Percentiles rank a stretch among this genome's conserved stretches.
phyloP scores from a whole-genome alignment of 208 protist genomes.

The Entamoeba invadens region DNA sequence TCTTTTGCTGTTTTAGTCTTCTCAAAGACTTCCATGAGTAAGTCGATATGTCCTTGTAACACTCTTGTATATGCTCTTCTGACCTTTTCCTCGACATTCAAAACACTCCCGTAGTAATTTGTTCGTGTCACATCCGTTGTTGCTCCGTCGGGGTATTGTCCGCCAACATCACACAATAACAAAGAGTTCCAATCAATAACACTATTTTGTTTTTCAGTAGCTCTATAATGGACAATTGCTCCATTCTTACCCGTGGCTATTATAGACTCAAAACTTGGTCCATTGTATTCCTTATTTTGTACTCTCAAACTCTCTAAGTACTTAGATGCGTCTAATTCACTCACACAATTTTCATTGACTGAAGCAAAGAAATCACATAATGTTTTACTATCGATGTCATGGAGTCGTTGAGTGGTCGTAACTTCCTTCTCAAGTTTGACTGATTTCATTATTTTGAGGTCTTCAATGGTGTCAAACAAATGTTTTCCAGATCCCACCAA shows the following conservation, averaged over 20 bases:
- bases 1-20: background rate
- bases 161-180: constrained; percentile 4
- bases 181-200: background rate
- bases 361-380: background rate
- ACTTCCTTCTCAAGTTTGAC: background rate
- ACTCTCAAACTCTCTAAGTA: background rate
- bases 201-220: background rate
- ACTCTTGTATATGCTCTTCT: background rate
- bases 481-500: background rate
- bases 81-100: background rate
- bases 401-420: background rate
- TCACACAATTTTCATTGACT: background rate
- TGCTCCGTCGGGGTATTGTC: background rate
- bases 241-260: background rate
- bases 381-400: background rate
- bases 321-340: background rate
- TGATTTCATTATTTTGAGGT: background rate
- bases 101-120: background rate
- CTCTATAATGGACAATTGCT: constrained; percentile 7
- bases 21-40: background rate
- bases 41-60: background rate
- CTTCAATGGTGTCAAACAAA: background rate
- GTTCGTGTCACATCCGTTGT: constrained; percentile 8
- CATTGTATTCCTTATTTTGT: background rate
- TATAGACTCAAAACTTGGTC: constrained; percentile 7